These are phyloP conservation scores for Setaria italica DNA, from an alignment of 202 grass and related monocot species.

Conservation along the genomic window DNA sequence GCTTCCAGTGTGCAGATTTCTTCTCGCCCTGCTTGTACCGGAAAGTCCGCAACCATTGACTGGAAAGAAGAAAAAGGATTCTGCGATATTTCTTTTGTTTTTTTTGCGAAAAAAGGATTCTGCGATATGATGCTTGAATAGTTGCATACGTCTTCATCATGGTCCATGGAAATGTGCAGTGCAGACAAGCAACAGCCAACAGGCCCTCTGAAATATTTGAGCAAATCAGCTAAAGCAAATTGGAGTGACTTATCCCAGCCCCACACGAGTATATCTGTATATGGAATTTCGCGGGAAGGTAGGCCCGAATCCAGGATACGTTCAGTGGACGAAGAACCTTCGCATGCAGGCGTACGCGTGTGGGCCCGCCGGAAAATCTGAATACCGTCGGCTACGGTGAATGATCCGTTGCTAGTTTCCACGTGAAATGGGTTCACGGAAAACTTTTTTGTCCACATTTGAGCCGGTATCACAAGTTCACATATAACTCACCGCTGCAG, in stretches of 20 bases:
- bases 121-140: too few relatives aligned
- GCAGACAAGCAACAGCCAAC: background rate
- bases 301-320: background rate
- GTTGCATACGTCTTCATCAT: too few relatives aligned
- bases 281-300: background rate
- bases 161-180: too few relatives aligned
- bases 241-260: background rate
- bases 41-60: background rate
- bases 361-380: slow-evolving; percentile 29
- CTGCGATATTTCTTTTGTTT: too few relatives aligned
- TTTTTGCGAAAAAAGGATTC: too few relatives aligned
- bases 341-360: background rate
- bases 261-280: too few relatives aligned
- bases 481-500: background rate
- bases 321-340: background rate
- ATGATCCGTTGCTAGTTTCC: background rate
- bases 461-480: slow-evolving; percentile 15
- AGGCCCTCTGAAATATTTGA: background rate
- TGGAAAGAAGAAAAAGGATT: too few relatives aligned
- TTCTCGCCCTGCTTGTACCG: background rate
- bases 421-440: background rate
- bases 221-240: background rate
- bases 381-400: background rate
- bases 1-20: background rate
- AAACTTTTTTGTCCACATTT: background rate